Evolutionary conservation across 208 protist species (phyloP).

Genomic region (Acanthamoeba castellanii): DNA sequence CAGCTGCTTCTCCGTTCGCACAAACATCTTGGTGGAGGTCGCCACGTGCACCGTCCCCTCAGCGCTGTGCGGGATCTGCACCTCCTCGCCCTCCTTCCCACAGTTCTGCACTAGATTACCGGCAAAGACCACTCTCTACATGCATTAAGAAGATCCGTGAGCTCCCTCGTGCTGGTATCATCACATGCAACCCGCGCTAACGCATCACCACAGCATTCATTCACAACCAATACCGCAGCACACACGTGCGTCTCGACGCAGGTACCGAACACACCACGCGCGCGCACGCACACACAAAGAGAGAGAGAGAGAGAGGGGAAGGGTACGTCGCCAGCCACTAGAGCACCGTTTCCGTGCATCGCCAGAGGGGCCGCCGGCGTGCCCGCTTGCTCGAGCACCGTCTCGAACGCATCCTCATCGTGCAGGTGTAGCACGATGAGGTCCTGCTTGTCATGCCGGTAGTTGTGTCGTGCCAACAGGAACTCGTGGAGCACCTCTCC

Average conservation of each 20-base stretch:
- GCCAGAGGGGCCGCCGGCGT: not conserved
- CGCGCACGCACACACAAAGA: not conserved
- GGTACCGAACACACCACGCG: no score
- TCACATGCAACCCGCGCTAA: not conserved
- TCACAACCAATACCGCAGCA: no score
- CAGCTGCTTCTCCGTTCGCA: conserved; percentile 63
- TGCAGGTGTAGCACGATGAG: conserved; percentile 64
- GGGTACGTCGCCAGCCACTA: not conserved
- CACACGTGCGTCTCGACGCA: no score
- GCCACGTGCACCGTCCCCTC: conserved; percentile 23
- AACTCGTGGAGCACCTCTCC: conserved; percentile 51
- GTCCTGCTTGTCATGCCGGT: conserved; percentile 5
- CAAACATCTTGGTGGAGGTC: conserved; percentile 55
- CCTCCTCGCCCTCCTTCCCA: conserved; percentile 50
- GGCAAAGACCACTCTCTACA: not conserved
- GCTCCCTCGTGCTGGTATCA: not conserved
- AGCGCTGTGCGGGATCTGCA: conserved; percentile 38
- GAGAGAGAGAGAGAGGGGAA: not conserved
- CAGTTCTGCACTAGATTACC: conserved; percentile 43
- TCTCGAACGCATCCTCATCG: conserved; percentile 27
- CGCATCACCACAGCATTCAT: no score
- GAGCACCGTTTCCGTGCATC: not conserved
- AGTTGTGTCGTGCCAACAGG: not conserved
- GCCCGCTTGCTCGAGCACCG: not conserved
- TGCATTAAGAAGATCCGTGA: not conserved